Conservation (phyloP, 140 eudicot genomes). For the Erigeron philadelphicus region DNA sequence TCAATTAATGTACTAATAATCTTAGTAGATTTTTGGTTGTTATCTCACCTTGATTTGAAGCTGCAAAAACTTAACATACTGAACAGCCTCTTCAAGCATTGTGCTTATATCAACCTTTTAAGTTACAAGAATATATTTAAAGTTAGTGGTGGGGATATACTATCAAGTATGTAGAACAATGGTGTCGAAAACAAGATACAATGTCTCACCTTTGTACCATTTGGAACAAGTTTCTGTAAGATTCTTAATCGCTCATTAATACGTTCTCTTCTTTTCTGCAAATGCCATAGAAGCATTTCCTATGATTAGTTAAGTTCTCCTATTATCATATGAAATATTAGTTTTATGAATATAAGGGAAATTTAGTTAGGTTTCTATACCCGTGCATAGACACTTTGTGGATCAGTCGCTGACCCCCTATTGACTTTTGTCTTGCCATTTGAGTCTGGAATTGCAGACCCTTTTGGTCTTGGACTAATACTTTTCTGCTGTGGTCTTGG, state of each 20-base stretch:
- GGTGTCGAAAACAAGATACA: not conserved
- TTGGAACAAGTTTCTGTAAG: constrained; percentile 64
- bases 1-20: not conserved
- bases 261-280: constrained; percentile 71
- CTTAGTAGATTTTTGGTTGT: not conserved
- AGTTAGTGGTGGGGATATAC: not conserved
- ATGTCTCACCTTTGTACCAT: constrained; percentile 64
- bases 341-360: not conserved
- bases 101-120: constrained; percentile 79
- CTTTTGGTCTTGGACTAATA: constrained; percentile 40
- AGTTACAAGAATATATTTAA: not conserved
- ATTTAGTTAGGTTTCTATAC: constrained; percentile 28
- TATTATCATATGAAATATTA: not conserved
- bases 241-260: constrained; percentile 60
- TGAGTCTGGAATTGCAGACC: constrained; percentile 17
- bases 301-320: not conserved
- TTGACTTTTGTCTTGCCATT: constrained; percentile 41
- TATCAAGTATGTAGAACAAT: constrained; percentile 11
- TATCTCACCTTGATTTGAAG: constrained; percentile 68
- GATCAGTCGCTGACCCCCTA: constrained; percentile 76
- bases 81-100: constrained; percentile 91
- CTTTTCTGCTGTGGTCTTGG: constrained; percentile 31
- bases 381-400: constrained; percentile 82
- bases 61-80: constrained; percentile 76
- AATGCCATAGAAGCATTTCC: constrained; percentile 2